Percentiles rank a stretch among this genome's conserved stretches.
phyloP scores from a whole-genome alignment of 169 alveolate genomes.

The Plasmodium inui region DNA sequence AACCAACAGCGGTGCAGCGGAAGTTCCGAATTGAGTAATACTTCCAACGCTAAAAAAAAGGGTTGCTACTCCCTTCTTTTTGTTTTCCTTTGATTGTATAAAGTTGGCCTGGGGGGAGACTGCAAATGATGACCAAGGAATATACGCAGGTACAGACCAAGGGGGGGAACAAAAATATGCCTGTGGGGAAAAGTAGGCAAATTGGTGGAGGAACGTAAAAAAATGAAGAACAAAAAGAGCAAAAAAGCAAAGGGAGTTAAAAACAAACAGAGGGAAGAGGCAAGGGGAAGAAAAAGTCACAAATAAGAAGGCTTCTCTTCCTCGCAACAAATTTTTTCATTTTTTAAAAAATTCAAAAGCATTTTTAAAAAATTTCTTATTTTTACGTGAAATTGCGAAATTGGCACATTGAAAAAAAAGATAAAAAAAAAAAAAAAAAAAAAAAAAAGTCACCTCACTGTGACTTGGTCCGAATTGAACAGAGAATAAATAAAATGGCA shows the following conservation, averaged over 20 bases:
- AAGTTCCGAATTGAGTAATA: no score
- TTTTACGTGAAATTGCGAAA: neutral
- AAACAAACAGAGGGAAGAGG: neutral
- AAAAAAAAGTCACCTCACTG: neutral
- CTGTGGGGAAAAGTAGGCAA: neutral
- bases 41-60: neutral
- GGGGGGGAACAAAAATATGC: neutral
- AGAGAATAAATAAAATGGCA: neutral
- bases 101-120: neutral
- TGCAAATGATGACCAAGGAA: neutral
- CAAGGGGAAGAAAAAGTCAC: neutral
- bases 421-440: neutral
- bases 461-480: neutral
- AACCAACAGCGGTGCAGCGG: neutral
- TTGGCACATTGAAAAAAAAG: neutral
- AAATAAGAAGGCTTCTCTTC: slow-evolving; percentile 1
- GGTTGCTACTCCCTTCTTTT: neutral
- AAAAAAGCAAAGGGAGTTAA: neutral
- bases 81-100: neutral
- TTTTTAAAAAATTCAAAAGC: neutral
- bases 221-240: neutral
- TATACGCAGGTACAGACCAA: neutral
- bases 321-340: neutral
- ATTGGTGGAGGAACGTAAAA: neutral
- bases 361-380: neutral